phyloP scores from a whole-genome alignment of 805 yeast species.

The Wickerhamiella australiensis region DNA sequence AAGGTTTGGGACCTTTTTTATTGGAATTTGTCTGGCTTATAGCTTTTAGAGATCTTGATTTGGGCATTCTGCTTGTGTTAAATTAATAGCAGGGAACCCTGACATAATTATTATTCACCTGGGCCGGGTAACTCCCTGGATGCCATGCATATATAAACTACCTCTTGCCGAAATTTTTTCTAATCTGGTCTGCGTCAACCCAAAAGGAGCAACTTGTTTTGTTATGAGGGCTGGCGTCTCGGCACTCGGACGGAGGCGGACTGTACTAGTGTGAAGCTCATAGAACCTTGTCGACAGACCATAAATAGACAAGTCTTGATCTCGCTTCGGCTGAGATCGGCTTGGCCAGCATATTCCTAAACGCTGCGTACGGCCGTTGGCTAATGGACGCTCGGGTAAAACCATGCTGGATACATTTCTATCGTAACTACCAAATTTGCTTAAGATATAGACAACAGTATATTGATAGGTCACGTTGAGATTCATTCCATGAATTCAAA shows the following conservation, averaged over 20 bases:
- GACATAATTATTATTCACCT: constrained; percentile 10
- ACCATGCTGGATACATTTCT: constrained; percentile 93
- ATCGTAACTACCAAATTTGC: too few relatives aligned
- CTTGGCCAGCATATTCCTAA: constrained; percentile 97
- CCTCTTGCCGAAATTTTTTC: neutral
- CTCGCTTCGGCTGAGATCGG: constrained; percentile 51
- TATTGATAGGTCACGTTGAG: too few relatives aligned
- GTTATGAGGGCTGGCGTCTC: constrained; percentile 19
- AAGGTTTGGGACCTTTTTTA: neutral
- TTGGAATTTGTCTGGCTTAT: neutral
- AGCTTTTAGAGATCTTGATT: constrained; percentile 5
- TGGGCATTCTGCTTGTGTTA: constrained; percentile 12
- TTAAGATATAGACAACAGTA: too few relatives aligned
- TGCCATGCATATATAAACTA: neutral
- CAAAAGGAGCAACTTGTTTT: constrained; percentile 11
- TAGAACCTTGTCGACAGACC: constrained; percentile 94
- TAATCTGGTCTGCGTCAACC: constrained; percentile 8
- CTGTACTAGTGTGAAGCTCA: constrained; percentile 25
- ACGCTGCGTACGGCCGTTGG: constrained; percentile 92
- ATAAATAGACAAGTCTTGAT: constrained; percentile 45
- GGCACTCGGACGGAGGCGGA: constrained; percentile 30
- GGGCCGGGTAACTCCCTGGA: constrained; percentile 8
- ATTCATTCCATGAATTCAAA: too few relatives aligned
- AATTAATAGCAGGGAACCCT: constrained; percentile 16
- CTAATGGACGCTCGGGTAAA: constrained; percentile 97